Percentiles rank a stretch among this genome's conserved stretches.
Evolutionary conservation across 345 rosid genomes (phyloP).

Genomic region (Euphorbia tirucalli): DNA sequence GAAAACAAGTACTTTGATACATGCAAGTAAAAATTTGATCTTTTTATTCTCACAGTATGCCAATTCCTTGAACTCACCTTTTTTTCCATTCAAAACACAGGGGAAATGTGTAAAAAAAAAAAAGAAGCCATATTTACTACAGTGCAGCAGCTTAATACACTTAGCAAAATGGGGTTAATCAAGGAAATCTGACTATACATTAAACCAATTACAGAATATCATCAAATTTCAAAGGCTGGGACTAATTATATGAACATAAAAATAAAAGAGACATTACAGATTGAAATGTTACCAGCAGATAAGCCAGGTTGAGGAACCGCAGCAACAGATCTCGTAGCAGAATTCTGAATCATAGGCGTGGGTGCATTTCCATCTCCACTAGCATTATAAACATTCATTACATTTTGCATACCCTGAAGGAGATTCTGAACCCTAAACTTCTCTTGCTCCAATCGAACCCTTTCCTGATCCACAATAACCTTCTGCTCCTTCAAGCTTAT

Average conservation of each 20-base stretch:
- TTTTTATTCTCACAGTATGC: neutral
- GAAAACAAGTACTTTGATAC: neutral
- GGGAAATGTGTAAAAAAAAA: neutral
- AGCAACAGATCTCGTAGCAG: constrained; percentile 13
- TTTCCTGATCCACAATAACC: constrained; percentile 61
- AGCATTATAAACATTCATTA: constrained; percentile 61
- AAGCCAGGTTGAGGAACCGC: constrained; percentile 29
- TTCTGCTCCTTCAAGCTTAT: constrained; percentile 66
- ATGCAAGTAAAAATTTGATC: neutral
- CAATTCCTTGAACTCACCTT: neutral
- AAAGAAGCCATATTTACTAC: no score
- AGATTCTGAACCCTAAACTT: constrained; percentile 60
- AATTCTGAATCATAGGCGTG: constrained; percentile 33
- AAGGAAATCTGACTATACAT: neutral
- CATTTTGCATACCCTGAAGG: constrained; percentile 70
- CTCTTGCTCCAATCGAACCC: constrained; percentile 56
- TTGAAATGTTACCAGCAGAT: constrained; percentile 23
- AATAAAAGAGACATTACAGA: neutral
- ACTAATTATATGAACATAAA: neutral
- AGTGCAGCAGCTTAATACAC: no score
- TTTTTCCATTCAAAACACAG: no score
- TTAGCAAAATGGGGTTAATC: no score
- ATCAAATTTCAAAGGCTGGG: neutral
- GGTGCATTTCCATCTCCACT: constrained; percentile 21
- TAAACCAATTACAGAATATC: neutral